Conservation (phyloP, 305 asterid species). For the Fraxinus baroniana region DNA sequence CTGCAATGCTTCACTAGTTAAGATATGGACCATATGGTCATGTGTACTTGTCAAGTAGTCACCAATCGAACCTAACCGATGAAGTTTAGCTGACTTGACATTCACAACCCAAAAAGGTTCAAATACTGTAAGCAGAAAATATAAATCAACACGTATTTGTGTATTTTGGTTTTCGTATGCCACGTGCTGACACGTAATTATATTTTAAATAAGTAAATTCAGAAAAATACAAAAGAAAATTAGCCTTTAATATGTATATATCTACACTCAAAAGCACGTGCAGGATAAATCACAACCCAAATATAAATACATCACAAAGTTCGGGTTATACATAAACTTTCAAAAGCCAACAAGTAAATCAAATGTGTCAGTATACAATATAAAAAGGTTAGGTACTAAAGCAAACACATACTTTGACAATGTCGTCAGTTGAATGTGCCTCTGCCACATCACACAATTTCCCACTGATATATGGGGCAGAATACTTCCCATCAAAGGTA, state of each 20-base stretch:
- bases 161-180: not conserved
- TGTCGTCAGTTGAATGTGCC: slow-evolving; percentile 85
- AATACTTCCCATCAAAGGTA: slow-evolving; percentile 83
- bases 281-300: not conserved
- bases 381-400: slow-evolving; percentile 17
- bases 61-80: not conserved
- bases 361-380: not conserved
- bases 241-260: slow-evolving; percentile 12
- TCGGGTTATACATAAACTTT: not conserved
- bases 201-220: not conserved
- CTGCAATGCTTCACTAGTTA: not conserved
- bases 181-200: not conserved
- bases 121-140: not conserved
- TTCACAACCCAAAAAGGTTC: not conserved
- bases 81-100: not conserved
- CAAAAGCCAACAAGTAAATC: slow-evolving; percentile 5
- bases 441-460: slow-evolving; percentile 89
- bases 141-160: not conserved
- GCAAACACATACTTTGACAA: slow-evolving; percentile 58
- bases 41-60: not conserved
- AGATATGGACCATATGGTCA: not conserved
- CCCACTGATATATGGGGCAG: slow-evolving; percentile 88
- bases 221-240: not conserved
- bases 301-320: not conserved
- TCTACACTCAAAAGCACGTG: slow-evolving; percentile 4